Evolutionary conservation across 2,329 filamentous ascomycete species (phyloP).

Genomic region (Diaporthe citri): DNA sequence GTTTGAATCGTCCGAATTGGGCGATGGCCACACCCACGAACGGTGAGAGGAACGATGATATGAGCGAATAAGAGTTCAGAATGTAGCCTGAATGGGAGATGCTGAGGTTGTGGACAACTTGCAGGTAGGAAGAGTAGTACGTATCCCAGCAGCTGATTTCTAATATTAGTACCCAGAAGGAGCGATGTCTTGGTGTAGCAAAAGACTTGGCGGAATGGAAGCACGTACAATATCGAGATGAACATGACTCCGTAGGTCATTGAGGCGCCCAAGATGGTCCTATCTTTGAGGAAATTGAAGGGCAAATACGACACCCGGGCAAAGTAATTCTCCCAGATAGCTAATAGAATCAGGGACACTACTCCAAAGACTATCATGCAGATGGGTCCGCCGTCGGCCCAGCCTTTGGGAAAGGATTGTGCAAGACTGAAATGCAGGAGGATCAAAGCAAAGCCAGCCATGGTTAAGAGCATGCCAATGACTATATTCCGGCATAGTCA

Average conservation of each 20-base stretch:
- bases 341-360: neutral
- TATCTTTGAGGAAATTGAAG: neutral
- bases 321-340: neutral
- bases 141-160: slow-evolving; percentile 41
- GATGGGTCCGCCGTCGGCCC: neutral
- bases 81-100: slow-evolving; percentile 42
- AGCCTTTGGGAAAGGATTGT: neutral
- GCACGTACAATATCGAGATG: neutral
- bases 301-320: neutral
- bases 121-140: slow-evolving; percentile 45
- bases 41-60: slow-evolving; percentile 57
- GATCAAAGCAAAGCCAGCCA: neutral
- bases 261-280: neutral
- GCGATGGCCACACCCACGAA: slow-evolving; percentile 63
- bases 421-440: slow-evolving; percentile 4
- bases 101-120: slow-evolving; percentile 45
- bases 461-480: neutral
- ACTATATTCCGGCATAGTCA: neutral
- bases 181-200: no score
- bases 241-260: slow-evolving; percentile 16
- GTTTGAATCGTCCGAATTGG: slow-evolving; percentile 65
- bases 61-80: slow-evolving; percentile 43
- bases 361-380: slow-evolving; percentile 5
- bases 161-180: neutral
- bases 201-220: neutral